Evolutionary conservation across 2,329 filamentous ascomycete genomes (phyloP).

Genomic region (Domatiomyces globalis): DNA sequence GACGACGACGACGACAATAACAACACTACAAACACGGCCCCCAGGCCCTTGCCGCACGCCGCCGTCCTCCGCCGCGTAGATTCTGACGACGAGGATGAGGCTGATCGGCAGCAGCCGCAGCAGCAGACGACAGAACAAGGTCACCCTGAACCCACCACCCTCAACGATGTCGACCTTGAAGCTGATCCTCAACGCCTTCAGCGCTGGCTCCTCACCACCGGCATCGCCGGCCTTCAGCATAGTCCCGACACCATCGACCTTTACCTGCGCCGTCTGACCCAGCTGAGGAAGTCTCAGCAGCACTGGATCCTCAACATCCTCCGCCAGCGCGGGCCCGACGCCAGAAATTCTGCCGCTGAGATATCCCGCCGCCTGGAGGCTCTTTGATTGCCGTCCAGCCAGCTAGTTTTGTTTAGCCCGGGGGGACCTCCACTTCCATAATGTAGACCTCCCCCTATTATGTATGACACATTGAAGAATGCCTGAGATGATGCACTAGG

Average conservation of each 20-base stretch:
- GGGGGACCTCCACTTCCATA: too few species aligned
- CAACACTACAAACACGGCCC: neutral
- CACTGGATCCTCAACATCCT: slow-evolving; percentile 15
- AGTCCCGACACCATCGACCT: slow-evolving; percentile 2
- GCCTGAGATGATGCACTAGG: too few species aligned
- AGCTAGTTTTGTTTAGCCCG: too few species aligned
- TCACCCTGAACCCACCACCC: neutral
- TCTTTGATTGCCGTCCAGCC: neutral
- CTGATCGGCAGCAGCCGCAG: neutral
- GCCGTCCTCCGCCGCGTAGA: slow-evolving; percentile 13
- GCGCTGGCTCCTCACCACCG: slow-evolving; percentile 17
- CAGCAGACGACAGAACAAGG: neutral
- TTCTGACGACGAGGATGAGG: slow-evolving; percentile 11
- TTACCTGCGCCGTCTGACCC: slow-evolving; percentile 12
- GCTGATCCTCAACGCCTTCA: slow-evolving; percentile 17
- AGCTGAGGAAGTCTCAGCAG: slow-evolving; percentile 12
- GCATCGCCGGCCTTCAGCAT: slow-evolving; percentile 13
- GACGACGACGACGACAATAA: slow-evolving; percentile 4
- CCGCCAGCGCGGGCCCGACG: slow-evolving; percentile 11
- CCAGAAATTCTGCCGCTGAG: neutral
- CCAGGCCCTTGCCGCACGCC: neutral
- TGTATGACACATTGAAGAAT: too few species aligned
- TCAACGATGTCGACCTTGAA: slow-evolving; percentile 6
- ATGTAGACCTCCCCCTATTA: too few species aligned
- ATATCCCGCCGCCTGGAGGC: neutral